Base-by-base conservation (phyloP, 148 eudicot genomes). In the Rhododendron simsii region DNA sequence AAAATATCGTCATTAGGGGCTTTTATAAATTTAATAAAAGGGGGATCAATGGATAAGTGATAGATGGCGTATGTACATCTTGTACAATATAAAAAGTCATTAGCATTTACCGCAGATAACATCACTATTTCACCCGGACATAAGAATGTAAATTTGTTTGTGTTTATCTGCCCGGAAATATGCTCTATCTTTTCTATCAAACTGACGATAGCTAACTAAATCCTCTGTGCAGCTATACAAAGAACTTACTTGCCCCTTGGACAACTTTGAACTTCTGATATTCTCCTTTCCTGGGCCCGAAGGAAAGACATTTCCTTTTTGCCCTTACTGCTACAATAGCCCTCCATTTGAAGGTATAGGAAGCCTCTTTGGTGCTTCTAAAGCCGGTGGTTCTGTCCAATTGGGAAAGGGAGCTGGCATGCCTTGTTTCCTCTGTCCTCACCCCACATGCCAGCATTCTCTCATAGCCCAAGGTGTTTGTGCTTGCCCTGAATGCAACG, bases 381-480 rank as follows among this genome's bases (percentile, higher is more conserved):
- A 93, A 88, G 76, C 93, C 13, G 92, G 85, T 28, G 84, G 92
- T 75, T 85, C 94, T 4, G 95, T 83, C 21, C 93, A 93, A 78
- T 71, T 88, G 33, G 99, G 98, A 67, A 96, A 96, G 78, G 99
- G 99, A 82, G 96, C 94, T 63, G 99, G 99, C 83, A 96, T 96
- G 99, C 98, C 99, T 12, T 96, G 99, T 76, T 94, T 91, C 88
- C 93, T 94, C 75, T 96, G 99, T 92, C 99, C 96, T 37, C 99
- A 96, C 86, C 99, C 99, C 4, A 96, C 99, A 3, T 96, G 99
- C 76, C 90, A 75, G 44, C 98, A 96, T 82, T 96, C 99, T 41
- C 77, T 96, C 71, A 90, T 90, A 83, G 89, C 97, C 23, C 99
- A 94, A 91, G 98, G 99, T 41, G 99, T 96, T 44, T 96, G 99